Conservation (phyloP, 345 rosid species). For the Hibiscus tridactylites region DNA sequence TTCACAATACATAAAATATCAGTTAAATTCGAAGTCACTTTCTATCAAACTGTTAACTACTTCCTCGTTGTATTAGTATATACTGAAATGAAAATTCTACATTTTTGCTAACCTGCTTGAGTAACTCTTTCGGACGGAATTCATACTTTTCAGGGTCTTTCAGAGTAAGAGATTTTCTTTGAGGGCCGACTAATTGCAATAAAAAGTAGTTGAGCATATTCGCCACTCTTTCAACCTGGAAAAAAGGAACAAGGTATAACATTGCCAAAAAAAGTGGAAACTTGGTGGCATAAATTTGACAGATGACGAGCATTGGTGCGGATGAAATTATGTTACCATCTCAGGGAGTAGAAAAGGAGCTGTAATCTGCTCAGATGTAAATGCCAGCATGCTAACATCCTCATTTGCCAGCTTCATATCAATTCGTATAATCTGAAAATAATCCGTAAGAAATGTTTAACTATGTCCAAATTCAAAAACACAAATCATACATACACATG, state of each 20-base stretch:
- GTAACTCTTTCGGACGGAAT: conserved; percentile 89
- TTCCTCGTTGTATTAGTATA: not conserved
- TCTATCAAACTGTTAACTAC: not conserved
- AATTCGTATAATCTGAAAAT: conserved; percentile 70
- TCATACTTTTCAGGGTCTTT: conserved; percentile 97
- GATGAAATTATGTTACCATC: conserved; percentile 51
- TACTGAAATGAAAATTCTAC: not conserved
- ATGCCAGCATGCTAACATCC: conserved; percentile 89
- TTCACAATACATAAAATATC: not conserved
- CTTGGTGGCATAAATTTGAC: not conserved
- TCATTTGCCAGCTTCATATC: conserved; percentile 99
- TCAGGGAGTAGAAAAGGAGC: conserved; percentile 97
- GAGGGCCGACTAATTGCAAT: conserved; percentile 96
- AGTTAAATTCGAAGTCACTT: not conserved
- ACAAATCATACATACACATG: not conserved
- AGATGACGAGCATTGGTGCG: not conserved
- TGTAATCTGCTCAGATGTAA: conserved; percentile 90
- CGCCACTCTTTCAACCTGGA: conserved; percentile 93
- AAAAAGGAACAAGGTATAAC: conserved; percentile 9
- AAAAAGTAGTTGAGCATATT: conserved; percentile 95
- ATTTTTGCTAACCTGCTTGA: conserved; percentile 63
- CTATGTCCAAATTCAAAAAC: not conserved
- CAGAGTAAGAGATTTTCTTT: conserved; percentile 78
- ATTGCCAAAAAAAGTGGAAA: not conserved
- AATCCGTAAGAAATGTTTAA: conserved; percentile 9